Percentiles rank a stretch among this genome's conserved stretches.
phyloP scores from a whole-genome alignment of 1,284 basidiomycete genomes.

The Fomitopsis betulina region DNA sequence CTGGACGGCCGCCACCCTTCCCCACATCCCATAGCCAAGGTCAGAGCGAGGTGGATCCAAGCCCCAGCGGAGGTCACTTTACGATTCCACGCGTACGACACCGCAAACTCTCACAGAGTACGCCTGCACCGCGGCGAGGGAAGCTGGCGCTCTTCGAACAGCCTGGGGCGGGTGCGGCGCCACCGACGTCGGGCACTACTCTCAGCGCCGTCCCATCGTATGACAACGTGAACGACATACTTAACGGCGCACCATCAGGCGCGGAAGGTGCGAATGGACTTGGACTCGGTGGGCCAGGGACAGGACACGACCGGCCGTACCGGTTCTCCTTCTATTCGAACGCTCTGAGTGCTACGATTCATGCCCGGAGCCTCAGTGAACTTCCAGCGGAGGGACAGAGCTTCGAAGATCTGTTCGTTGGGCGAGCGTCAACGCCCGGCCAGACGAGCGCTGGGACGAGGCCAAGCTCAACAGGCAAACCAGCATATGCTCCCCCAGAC shows the following conservation, averaged over 20 bases:
- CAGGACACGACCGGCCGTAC: slow-evolving; percentile 86
- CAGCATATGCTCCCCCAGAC: not conserved
- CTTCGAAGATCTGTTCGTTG: slow-evolving; percentile 89
- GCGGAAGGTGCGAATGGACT: slow-evolving; percentile 3
- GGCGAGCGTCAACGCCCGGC: not conserved
- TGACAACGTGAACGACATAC: slow-evolving; percentile 22
- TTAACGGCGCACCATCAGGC: slow-evolving; percentile 7
- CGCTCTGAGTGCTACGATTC: slow-evolving; percentile 88
- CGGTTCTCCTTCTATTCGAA: slow-evolving; percentile 99
- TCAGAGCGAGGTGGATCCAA: slow-evolving; percentile 5
- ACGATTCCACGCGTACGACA: slow-evolving; percentile 48
- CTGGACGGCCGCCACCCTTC: slow-evolving; percentile 14
- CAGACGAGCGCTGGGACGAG: not conserved
- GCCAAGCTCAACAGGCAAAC: not conserved
- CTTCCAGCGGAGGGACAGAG: slow-evolving; percentile 92
- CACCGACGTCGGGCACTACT: slow-evolving; percentile 31
- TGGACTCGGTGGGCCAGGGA: slow-evolving; percentile 13
- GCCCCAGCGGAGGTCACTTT: slow-evolving; percentile 14
- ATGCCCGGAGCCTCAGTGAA: slow-evolving; percentile 90
- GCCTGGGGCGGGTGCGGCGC: slow-evolving; percentile 36
- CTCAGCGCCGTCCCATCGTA: slow-evolving; percentile 32
- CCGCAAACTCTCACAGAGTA: slow-evolving; percentile 81
- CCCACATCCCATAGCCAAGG: slow-evolving; percentile 11
- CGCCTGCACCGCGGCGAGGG: slow-evolving; percentile 58
- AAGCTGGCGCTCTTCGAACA: slow-evolving; percentile 92